Evolutionary conservation across 768 basidiomycete species (phyloP).

Genomic region (Kockovaella imperatae): DNA sequence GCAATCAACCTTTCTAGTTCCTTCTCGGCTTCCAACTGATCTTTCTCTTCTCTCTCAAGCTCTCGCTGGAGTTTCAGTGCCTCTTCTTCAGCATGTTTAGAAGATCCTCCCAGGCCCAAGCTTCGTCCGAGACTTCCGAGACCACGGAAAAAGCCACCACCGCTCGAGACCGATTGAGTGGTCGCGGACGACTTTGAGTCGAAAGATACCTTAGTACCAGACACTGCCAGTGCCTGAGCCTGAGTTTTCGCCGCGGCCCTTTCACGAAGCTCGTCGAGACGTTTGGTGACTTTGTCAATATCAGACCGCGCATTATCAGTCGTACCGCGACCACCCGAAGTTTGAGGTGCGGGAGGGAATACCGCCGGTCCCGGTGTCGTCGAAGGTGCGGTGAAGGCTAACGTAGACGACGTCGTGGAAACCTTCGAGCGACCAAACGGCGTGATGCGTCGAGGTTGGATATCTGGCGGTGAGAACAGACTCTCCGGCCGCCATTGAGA

Average conservation of each 20-base stretch:
- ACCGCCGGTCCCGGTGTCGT: neutral
- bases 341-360: neutral
- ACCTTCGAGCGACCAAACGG: too few relatives aligned
- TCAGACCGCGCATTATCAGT: constrained; percentile 13
- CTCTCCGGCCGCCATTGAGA: too few relatives aligned
- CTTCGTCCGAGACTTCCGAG: constrained; percentile 22
- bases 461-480: too few relatives aligned
- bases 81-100: constrained; percentile 20
- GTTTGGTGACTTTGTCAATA: constrained; percentile 28
- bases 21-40: constrained; percentile 16
- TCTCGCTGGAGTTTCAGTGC: constrained; percentile 15
- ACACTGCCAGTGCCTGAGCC: constrained; percentile 14
- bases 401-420: too few relatives aligned
- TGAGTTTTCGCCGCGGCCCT: constrained; percentile 20
- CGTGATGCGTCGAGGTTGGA: too few relatives aligned
- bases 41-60: constrained; percentile 22
- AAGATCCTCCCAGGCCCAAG: constrained; percentile 18
- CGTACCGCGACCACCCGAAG: neutral
- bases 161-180: constrained; percentile 6
- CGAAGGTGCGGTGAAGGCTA: neutral
- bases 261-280: constrained; percentile 30
- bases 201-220: constrained; percentile 2
- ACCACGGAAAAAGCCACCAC: constrained; percentile 32
- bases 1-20: too few relatives aligned
- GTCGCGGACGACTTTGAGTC: neutral